Base-by-base conservation (phyloP, 1,139 yeast genomes). In the Yamadazyma taylorii region DNA sequence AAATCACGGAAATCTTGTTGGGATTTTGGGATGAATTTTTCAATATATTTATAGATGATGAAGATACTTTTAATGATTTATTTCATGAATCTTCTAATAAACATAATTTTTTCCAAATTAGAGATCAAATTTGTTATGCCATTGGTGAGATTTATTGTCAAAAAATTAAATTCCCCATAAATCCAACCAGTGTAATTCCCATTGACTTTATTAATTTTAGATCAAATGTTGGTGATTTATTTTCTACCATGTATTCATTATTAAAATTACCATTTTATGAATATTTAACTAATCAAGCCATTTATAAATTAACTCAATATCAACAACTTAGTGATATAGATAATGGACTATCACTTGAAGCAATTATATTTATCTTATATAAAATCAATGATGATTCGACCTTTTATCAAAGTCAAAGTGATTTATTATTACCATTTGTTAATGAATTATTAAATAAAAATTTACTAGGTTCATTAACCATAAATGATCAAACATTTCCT, bases 1-100 rank as follows among this genome's bases (percentile, higher is more conserved):
- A 62, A 12, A 63, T 85, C 10, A 83, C 95, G 12, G 78, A 73
- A 31, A 82, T 80, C 39, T 68, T 88, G 47, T 66, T 86, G 4
- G 81, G 81, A 37, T 87, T 89, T 53, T 92, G 97, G 97, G 76
- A 78, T 37, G 83, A 81, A 40, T 68, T 85, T 37, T 79, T 83
- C 8, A 94, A 85, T 43, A 71, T 77, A 1, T 77, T 75, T 40
- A 62, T 73, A 14, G 83, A 77, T 46, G 83, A 78, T 39, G 71
- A 60, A n/a, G 83, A 66, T 14, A 47, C 64, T 0, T 51, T 76
- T n/a, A 48, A 57, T 53, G 55, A 12, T 33, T 29, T 29, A 12
- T 46, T 51, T 5, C 49, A 37, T 26, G 36, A 39, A 11, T 33
- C 42, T 13, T 28, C 30, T 17, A 24, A 29, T 19, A 11, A 17